A percentile compares a stretch with the other conserved stretches of the same genome.
Evolutionary conservation across 2,329 filamentous ascomycete species (phyloP).

Genomic region (Pyrenophora graminea): DNA sequence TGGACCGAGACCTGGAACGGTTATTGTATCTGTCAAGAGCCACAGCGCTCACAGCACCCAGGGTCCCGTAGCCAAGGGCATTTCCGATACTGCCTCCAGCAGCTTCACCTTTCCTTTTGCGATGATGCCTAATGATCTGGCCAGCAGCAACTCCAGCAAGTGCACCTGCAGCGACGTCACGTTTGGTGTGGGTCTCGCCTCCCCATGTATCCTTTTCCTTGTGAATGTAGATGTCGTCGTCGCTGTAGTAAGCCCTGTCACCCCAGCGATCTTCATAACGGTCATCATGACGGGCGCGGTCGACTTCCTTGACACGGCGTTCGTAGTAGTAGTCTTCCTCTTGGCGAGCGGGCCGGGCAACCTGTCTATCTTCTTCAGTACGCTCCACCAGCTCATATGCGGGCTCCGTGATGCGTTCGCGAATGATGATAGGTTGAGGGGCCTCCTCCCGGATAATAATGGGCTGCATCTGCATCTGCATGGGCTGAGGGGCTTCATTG

Average conservation of each 20-base stretch:
- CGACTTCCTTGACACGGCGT: slow-evolving; percentile 59
- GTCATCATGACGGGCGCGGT: slow-evolving; percentile 51
- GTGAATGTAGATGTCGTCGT: slow-evolving; percentile 65
- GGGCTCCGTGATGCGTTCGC: slow-evolving; percentile 54
- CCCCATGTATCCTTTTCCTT: slow-evolving; percentile 55
- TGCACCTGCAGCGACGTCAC: slow-evolving; percentile 66
- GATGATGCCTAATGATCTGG: slow-evolving; percentile 62
- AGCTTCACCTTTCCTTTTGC: slow-evolving; percentile 60
- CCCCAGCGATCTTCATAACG: slow-evolving; percentile 45
- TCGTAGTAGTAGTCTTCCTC: slow-evolving; percentile 68
- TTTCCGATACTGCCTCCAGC: slow-evolving; percentile 57
- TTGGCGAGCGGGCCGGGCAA: slow-evolving; percentile 51
- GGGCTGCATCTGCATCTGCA: slow-evolving; percentile 46
- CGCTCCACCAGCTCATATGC: slow-evolving; percentile 65
- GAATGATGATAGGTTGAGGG: slow-evolving; percentile 52
- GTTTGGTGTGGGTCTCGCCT: slow-evolving; percentile 55
- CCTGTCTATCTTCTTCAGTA: slow-evolving; percentile 57
- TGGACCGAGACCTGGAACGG: slow-evolving; percentile 52
- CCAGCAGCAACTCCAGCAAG: slow-evolving; percentile 64
- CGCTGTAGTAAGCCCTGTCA: slow-evolving; percentile 58
- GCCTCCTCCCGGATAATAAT: slow-evolving; percentile 52
- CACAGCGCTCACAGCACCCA: slow-evolving; percentile 65
- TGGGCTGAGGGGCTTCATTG: slow-evolving; percentile 55
- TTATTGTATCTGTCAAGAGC: slow-evolving; percentile 57
- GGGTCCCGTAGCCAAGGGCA: slow-evolving; percentile 62